Evolutionary conservation across 345 rosid species (phyloP), one percentile per base, ranked within the genome.

Genomic region (Streptanthus diversifolius): DNA sequence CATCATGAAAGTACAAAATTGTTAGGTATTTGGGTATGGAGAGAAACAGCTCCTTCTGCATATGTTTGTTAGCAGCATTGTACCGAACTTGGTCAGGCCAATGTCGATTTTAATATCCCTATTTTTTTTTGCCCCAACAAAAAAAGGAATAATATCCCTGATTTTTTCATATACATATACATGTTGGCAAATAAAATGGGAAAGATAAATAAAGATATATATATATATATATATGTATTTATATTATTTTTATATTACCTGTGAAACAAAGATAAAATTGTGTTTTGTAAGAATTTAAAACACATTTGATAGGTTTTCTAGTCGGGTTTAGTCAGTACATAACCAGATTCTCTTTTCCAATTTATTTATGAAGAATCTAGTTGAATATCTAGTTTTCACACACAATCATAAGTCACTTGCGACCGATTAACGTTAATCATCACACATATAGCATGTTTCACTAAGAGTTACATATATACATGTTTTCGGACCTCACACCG

Each of bases 21-120:
- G 67, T 74, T 74, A 74, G 78, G 78, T 74, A 58, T 58, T 18
- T 58, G 61, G 49, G 68, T 66, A 58, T 74, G 47, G 73, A 48
- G 61, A 66, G 24, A 74, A 58, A 66, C 45, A 66, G 37, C 48
- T 66, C 53, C 41, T 57, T 65, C 66, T 48, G 53, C 72, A 66
- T 47, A 58, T 66, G 27, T 45, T 65, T 56, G 18, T 37, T 57
- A 40, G 55, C 33, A 55, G 57, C 61, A 56, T 57, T 36, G 43
- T 66, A 40, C 67, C 67, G 44, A 66, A 74, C 62, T 74, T 48
- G 60, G 68, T 73, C 67, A 18, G 72, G 78, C 78, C 35, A 48
- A 48, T 58, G 72, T 74, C 67, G 43, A 56, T 66, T 66, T 66
- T 48, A 47, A 39, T 19, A 56, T 45, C 59, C 43, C 57, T 13